Base-by-base conservation (phyloP, 116 monocot species). In the Dioscorea cayenensis region DNA sequence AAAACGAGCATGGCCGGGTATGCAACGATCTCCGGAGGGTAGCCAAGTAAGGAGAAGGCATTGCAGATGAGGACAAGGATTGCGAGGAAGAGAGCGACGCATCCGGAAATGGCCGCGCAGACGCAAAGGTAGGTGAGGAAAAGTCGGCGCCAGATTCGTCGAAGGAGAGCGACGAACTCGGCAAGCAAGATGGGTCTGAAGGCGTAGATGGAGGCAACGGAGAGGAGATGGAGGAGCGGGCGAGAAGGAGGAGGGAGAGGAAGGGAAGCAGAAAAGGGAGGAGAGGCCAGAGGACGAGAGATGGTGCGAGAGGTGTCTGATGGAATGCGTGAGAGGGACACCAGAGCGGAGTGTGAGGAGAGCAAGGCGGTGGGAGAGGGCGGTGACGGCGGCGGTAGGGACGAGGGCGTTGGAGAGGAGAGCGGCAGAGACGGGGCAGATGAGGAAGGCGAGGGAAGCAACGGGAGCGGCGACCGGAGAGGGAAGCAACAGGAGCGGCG, bases 341-440 rank as follows among this genome's bases (percentile, higher is more conserved):
- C 82, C 82, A 48, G 52, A 49, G 66, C 74, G 50, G 55, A 21
- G 19, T 16, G 74, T 66, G 43, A 73, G 71, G 32, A 82, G 78
- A 43, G 75, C 49, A 38, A 92, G 67, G 14, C 85, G 81, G 70
- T 79, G 81, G 5, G 90, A 79, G 48, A 89, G 83, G 32, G 71
- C 68, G 60, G 36, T 27, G 63, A 75, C 72, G 19, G 72, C 22
- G 60, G 78, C 14, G 29, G 58, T 59, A 51, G 70, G 75, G 74
- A 84, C 55, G 71, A 90, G 65, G 65, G 76, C 82, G 66, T 76
- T 71, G 76, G 86, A 86, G 72, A 93, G 84, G 72, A 87, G 66
- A 29, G 77, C 81, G 51, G 86, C 81, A 28, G 97, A 86, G 38
- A 93, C 97, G 32, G 90, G 97, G 74, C 81, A 90, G 78, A 97